phyloP scores from a whole-genome alignment of 2,329 filamentous ascomycete species.

The Macrophomina tecta region DNA sequence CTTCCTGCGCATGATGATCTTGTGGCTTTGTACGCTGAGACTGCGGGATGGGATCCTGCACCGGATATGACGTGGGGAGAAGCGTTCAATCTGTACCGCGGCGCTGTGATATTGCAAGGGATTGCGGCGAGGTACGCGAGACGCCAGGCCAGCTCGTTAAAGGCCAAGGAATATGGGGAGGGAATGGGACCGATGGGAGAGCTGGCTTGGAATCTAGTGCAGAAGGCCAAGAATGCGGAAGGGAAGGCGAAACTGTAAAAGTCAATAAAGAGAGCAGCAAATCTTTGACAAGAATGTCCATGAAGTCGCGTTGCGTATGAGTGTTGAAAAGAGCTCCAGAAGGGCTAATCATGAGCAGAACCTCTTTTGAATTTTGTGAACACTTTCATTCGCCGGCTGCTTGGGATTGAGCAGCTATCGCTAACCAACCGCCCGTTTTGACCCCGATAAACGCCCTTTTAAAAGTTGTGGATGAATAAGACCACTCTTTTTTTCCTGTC shows the following conservation, averaged over 20 bases:
- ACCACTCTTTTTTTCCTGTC: conserved; percentile 10
- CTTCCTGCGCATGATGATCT: conserved; percentile 66
- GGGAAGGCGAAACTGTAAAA: conserved; percentile 45
- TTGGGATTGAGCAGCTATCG: not conserved
- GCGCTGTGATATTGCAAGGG: conserved; percentile 76
- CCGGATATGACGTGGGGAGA: conserved; percentile 68
- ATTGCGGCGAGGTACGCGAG: conserved; percentile 87
- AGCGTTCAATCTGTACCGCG: conserved; percentile 66
- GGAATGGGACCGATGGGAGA: conserved; percentile 75
- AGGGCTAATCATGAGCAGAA: no score
- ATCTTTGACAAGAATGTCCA: not conserved
- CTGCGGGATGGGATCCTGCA: conserved; percentile 73
- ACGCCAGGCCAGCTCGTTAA: conserved; percentile 86
- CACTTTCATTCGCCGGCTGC: conserved; percentile 8
- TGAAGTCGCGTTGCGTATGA: not conserved
- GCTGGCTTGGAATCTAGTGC: conserved; percentile 77
- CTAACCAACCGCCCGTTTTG: conserved; percentile 4
- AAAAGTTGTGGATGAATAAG: not conserved
- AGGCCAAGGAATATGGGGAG: conserved; percentile 74
- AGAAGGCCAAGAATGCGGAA: conserved; percentile 54
- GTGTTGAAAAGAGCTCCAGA: no score
- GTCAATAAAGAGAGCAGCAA: not conserved
- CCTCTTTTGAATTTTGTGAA: not conserved
- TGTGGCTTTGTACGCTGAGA: conserved; percentile 69
- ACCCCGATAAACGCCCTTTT: conserved; percentile 1